phyloP scores from a whole-genome alignment of 2,329 filamentous ascomycete genomes.

The Fusarium sp. region DNA sequence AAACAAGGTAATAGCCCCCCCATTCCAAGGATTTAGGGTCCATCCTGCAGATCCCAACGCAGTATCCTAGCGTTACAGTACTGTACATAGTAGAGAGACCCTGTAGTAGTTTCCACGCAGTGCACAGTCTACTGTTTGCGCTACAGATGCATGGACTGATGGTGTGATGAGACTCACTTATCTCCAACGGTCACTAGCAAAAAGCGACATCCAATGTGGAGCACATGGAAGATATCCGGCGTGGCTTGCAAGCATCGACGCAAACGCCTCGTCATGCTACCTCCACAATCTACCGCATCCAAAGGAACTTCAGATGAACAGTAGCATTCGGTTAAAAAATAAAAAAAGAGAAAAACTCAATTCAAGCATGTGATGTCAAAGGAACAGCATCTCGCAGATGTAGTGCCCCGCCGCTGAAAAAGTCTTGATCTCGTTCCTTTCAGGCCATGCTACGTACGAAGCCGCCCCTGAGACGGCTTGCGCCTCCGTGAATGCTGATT shows the following conservation, averaged over 20 bases:
- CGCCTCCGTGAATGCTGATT: accelerated
- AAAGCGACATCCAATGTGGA: accelerated
- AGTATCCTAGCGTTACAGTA: too few relatives aligned
- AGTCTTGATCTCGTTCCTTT: background rate
- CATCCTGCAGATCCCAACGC: background rate
- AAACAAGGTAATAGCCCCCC: background rate
- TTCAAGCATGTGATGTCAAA: background rate
- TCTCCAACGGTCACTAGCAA: background rate
- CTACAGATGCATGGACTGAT: too few relatives aligned
- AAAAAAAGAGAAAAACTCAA: too few relatives aligned
- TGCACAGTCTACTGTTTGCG: background rate
- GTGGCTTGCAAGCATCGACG: background rate
- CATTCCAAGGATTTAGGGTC: accelerated
- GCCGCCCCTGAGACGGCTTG: background rate
- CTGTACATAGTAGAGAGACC: background rate
- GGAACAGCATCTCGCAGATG: background rate
- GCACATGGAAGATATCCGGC: accelerated
- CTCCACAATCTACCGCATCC: background rate
- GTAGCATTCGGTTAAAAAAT: background rate
- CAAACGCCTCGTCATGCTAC: background rate
- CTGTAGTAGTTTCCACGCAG: background rate
- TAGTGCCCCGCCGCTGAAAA: background rate
- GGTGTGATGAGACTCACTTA: too few relatives aligned
- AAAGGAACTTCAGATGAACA: background rate
- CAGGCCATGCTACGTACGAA: background rate